A percentile compares a stretch with the other conserved stretches of the same genome.
Conservation (phyloP, 768 basidiomycete genomes). For the Boletus rubroflammeus region DNA sequence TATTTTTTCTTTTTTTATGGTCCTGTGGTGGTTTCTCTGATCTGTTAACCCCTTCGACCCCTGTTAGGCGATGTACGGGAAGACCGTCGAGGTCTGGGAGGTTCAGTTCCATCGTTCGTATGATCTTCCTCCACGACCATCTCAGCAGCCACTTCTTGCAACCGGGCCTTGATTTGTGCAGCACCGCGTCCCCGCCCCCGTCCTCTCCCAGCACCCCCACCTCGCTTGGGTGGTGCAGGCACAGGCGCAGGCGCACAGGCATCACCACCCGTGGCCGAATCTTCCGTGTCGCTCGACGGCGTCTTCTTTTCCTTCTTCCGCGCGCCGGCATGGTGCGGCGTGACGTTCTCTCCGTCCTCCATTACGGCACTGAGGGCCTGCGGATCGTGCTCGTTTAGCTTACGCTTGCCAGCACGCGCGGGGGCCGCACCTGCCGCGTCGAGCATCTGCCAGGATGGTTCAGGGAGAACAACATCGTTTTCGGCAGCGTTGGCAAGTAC, state of each 20-base stretch:
- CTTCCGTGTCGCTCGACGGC: constrained; percentile 15
- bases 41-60: constrained; percentile 15
- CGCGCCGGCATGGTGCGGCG: constrained; percentile 5
- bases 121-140: constrained; percentile 32
- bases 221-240: constrained; percentile 13
- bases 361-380: constrained; percentile 28
- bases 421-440: constrained; percentile 22
- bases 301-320: constrained; percentile 26
- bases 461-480: constrained; percentile 36
- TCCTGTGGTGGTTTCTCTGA: background rate
- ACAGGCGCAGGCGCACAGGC: background rate
- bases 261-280: constrained; percentile 13
- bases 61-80: constrained; percentile 35
- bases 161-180: constrained; percentile 13
- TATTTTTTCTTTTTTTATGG: background rate
- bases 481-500: constrained; percentile 47
- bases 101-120: constrained; percentile 21
- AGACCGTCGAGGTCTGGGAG: constrained; percentile 33
- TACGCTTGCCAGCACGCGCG: constrained; percentile 36
- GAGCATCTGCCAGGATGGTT: constrained; percentile 60
- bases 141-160: constrained; percentile 25
- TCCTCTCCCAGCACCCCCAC: constrained; percentile 17
- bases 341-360: constrained; percentile 16
- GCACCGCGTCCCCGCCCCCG: constrained; percentile 22
- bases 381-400: constrained; percentile 28